These are phyloP conservation scores for Dryas drummondii DNA, from an alignment of 306 rosid species.

Conservation along the genomic window DNA sequence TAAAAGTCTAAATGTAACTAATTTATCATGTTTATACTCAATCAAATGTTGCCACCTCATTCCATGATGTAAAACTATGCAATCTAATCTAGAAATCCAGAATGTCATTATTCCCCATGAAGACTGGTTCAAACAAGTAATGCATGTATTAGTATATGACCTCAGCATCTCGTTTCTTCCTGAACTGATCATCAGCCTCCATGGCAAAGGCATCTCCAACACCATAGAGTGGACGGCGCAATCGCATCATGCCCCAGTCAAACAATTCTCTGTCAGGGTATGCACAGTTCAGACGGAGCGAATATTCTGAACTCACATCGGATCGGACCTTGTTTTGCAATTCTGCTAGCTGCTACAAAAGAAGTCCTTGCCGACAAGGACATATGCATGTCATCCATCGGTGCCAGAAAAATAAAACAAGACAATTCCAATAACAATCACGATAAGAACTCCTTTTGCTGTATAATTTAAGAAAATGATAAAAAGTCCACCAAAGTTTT, in stretches of 20 bases:
- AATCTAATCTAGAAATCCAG: slow-evolving; percentile 10
- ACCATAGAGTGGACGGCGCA: slow-evolving; percentile 82
- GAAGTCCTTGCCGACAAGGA: slow-evolving; percentile 68
- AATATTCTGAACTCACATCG: slow-evolving; percentile 86
- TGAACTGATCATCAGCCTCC: slow-evolving; percentile 89
- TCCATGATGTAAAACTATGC: neutral
- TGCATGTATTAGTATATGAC: slow-evolving; percentile 33
- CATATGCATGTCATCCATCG: slow-evolving; percentile 53
- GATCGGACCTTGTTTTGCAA: slow-evolving; percentile 82
- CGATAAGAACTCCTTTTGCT: slow-evolving; percentile 24
- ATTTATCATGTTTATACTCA: neutral
- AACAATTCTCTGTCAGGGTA: slow-evolving; percentile 85
- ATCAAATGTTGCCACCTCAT: neutral
- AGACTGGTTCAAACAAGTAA: slow-evolving; percentile 5
- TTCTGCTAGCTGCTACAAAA: slow-evolving; percentile 77
- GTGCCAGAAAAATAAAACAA: slow-evolving; percentile 31
- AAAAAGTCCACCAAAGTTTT: slow-evolving; percentile 14
- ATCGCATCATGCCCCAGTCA: slow-evolving; percentile 97
- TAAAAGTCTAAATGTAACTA: neutral
- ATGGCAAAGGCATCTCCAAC: slow-evolving; percentile 96
- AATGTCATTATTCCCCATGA: neutral
- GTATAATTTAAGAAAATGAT: slow-evolving; percentile 12
- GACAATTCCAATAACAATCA: slow-evolving; percentile 22
- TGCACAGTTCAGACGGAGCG: slow-evolving; percentile 70
- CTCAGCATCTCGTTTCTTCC: slow-evolving; percentile 93